phyloP scores from a whole-genome alignment of 805 yeast genomes.

The Saturnispora bothae region DNA sequence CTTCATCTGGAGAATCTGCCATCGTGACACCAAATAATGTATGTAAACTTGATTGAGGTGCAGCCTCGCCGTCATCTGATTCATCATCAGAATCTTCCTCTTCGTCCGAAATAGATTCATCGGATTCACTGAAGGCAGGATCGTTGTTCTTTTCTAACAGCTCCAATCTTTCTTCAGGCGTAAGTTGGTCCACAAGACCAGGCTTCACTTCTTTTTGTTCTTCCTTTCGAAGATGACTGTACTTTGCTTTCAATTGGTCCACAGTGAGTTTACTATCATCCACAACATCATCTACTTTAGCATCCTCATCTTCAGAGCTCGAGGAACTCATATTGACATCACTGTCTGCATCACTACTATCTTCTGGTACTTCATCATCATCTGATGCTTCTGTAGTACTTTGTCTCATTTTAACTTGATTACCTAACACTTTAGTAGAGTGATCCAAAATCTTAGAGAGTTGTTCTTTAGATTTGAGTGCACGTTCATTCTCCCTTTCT shows the following conservation, averaged over 20 bases:
- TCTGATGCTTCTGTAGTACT: conserved; percentile 14
- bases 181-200: conserved; percentile 20
- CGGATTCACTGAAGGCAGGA: conserved; percentile 14
- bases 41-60: conserved; percentile 23
- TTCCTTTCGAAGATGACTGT: no score
- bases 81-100: conserved; percentile 15
- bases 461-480: conserved; percentile 77
- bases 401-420: conserved; percentile 49
- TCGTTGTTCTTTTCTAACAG: conserved; percentile 15
- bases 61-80: conserved; percentile 12
- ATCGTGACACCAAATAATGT: conserved; percentile 25
- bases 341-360: conserved; percentile 13
- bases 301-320: conserved; percentile 20
- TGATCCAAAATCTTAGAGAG: conserved; percentile 81
- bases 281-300: conserved; percentile 11
- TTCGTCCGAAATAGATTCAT: conserved; percentile 11
- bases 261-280: conserved; percentile 43
- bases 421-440: conserved; percentile 81
- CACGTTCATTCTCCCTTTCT: conserved; percentile 69
- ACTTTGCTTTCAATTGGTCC: conserved; percentile 47
- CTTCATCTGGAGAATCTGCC: conserved; percentile 7
- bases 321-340: conserved; percentile 19
- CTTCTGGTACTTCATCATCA: conserved; percentile 2
- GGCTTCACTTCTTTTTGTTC: conserved; percentile 23
- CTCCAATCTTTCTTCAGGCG: conserved; percentile 18